Base-by-base conservation (phyloP, 2,329 filamentous ascomycete species). In the Pyricularia sp. region DNA sequence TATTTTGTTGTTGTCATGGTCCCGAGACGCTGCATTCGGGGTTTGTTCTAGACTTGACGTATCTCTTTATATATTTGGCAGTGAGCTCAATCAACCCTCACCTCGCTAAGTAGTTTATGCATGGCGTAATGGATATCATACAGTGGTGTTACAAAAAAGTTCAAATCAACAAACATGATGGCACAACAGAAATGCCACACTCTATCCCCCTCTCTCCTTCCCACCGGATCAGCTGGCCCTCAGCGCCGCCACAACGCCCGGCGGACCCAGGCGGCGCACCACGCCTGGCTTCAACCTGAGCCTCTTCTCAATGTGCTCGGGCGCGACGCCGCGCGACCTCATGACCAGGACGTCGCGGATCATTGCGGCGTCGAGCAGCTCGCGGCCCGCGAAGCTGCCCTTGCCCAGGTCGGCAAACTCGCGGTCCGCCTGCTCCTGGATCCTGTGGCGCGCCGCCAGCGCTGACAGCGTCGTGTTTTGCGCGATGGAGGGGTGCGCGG, bases 301-400 rank as follows among this genome's bases (percentile, higher is more conserved):
- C 63, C 76, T 77, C 65, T 73, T 71, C 77, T 87, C 85, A 59
- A 87, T 84, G 1, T 81, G 80, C 0, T 70, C 72, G 0, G 77
- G 71, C 0, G 76, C 69, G 4, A 78, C 67, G 0, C 84, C 84
- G 14, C 75, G 74, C 17, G 79, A 78, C 26, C 81, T 79, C 73
- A 86, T 72, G 20, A 79, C 73, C 23, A 87, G 75, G 9, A 81
- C 79, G 69, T 85, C 81, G 59, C 81, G 77, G 20, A 87, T 73
- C 23, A 81, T 84, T 10, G 77, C 77, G 55, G 83, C 81, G 66
- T 85, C 79, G 11, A 86, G 74, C 66, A 86, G 83, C 70, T 83
- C 80, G 67, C 80, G 76, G 1, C 79, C 82, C 11, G 74, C 71
- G n/a, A 31, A 64, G 50, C 71, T 73, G 6, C 73, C 72, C 33